A percentile compares a stretch with the other conserved stretches of the same genome.
Evolutionary conservation across 2,329 filamentous ascomycete genomes (phyloP).

Genomic region (Scedosporium boydii): DNA sequence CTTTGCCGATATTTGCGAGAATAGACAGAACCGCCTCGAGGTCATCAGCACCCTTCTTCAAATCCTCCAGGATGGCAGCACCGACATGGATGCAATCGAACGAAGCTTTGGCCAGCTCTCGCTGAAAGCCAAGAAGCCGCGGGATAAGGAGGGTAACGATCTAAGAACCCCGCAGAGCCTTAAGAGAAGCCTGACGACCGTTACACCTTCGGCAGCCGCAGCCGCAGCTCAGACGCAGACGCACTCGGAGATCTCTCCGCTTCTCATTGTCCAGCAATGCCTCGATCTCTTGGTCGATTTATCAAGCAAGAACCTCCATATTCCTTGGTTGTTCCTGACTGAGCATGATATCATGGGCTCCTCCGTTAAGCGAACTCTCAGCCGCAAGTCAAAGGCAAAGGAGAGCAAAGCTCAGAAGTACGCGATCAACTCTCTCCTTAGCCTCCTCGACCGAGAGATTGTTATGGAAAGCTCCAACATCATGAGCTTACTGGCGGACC

Average conservation of each 20-base stretch:
- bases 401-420: constrained; percentile 78
- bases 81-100: constrained; percentile 87
- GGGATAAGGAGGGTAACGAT: constrained; percentile 48
- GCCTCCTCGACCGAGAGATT: constrained; percentile 81
- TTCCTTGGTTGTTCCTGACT: constrained; percentile 84
- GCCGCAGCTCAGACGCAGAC: constrained; percentile 29
- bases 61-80: constrained; percentile 90
- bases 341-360: constrained; percentile 74
- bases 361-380: constrained; percentile 65
- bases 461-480: constrained; percentile 96
- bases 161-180: constrained; percentile 71
- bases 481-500: constrained; percentile 84
- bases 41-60: constrained; percentile 87
- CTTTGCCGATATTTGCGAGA: constrained; percentile 85
- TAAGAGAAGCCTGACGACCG: constrained; percentile 61
- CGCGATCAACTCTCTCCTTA: constrained; percentile 83
- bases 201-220: not conserved
- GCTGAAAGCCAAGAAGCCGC: constrained; percentile 74
- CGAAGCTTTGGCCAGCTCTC: constrained; percentile 92
- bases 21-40: constrained; percentile 90
- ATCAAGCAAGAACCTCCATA: constrained; percentile 74
- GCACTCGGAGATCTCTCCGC: constrained; percentile 81
- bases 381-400: constrained; percentile 80
- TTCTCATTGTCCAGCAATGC: constrained; percentile 94
- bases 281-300: constrained; percentile 77